phyloP scores from a whole-genome alignment of 352 stramenopile genomes.

The Globisporangium paroecandrum region DNA sequence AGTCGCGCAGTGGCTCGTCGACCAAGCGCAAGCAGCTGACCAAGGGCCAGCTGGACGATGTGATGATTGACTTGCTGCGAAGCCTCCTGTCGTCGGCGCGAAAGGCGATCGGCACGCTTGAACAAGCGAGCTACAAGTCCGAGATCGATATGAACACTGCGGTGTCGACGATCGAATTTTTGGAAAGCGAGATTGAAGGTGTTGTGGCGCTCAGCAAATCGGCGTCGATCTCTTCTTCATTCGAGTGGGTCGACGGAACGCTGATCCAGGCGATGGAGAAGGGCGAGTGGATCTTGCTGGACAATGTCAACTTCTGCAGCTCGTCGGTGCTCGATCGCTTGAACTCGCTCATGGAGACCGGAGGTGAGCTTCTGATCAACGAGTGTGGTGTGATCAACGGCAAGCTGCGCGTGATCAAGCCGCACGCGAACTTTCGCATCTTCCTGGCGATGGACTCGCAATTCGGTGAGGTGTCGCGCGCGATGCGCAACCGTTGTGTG shows the following conservation, averaged over 20 bases:
- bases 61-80: constrained; percentile 52
- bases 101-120: constrained; percentile 20
- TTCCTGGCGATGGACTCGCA: constrained; percentile 98
- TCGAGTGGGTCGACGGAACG: constrained; percentile 98
- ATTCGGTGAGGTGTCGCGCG: constrained; percentile 96
- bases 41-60: constrained; percentile 66
- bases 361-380: constrained; percentile 96
- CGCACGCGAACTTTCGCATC: constrained; percentile 98
- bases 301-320: constrained; percentile 99
- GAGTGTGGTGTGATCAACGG: constrained; percentile 95
- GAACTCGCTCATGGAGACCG: constrained; percentile 98
- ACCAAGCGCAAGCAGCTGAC: constrained; percentile 42
- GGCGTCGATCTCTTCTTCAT: constrained; percentile 75
- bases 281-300: constrained; percentile 98
- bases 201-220: constrained; percentile 64
- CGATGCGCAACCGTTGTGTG: constrained; percentile 99
- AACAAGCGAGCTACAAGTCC: neutral
- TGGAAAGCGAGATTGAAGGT: constrained; percentile 29
- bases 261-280: constrained; percentile 97
- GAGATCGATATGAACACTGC: neutral
- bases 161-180: constrained; percentile 13
- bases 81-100: constrained; percentile 40
- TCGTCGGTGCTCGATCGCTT: constrained; percentile 99
- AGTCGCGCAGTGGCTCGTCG: constrained; percentile 12
- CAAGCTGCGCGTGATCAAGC: constrained; percentile 91